Percentiles rank a stretch among this genome's conserved stretches.
Evolutionary conservation across 257 asterid genomes (phyloP).

Genomic region (Solanum etuberosum): DNA sequence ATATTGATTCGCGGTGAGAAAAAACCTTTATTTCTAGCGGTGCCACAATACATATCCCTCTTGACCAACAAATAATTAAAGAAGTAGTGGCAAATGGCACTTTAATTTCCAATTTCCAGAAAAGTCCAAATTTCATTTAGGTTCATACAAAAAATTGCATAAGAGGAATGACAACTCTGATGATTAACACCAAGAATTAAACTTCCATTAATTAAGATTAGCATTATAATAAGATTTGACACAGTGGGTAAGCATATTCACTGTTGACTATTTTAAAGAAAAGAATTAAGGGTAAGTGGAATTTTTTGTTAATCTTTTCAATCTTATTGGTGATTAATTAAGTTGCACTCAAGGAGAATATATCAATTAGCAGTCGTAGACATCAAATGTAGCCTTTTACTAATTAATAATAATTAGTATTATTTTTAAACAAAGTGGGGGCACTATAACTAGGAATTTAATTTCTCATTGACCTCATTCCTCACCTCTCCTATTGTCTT

Average conservation of each 20-base stretch:
- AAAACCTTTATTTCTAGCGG: too few species aligned
- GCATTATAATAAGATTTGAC: not conserved
- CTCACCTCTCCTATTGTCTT: not conserved
- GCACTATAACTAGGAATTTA: not conserved
- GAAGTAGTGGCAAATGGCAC: not conserved
- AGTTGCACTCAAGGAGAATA: slow-evolving; percentile 5
- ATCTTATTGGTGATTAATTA: slow-evolving; percentile 10
- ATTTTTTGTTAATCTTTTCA: not conserved
- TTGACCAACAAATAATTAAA: not conserved
- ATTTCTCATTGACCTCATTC: slow-evolving; percentile 15
- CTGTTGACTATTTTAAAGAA: not conserved
- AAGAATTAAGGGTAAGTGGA: slow-evolving; percentile 7
- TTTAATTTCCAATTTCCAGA: slow-evolving; percentile 2
- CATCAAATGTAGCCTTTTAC: slow-evolving; percentile 1
- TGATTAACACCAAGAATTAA: not conserved
- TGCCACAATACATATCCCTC: not conserved
- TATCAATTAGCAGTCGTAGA: not conserved
- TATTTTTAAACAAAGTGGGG: not conserved
- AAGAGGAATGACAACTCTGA: not conserved
- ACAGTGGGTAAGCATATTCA: slow-evolving; percentile 10
- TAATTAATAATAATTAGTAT: not conserved
- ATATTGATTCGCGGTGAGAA: not conserved
- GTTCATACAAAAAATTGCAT: not conserved
- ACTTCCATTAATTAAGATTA: not conserved
- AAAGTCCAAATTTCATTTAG: not conserved